Conservation (phyloP, 169 alveolate genomes). For the Cryptosporidium ubiquitum region DNA sequence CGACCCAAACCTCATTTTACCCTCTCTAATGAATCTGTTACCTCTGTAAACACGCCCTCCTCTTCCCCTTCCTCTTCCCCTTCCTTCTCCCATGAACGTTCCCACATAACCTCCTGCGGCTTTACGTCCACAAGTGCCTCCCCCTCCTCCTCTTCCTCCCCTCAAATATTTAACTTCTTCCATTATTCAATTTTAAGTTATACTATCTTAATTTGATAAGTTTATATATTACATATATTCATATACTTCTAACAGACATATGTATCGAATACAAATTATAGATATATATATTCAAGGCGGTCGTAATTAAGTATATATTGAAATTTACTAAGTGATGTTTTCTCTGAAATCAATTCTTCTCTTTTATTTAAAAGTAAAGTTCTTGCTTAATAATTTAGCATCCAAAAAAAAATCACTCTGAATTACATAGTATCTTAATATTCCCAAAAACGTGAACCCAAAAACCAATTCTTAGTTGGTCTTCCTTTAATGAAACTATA, state of each 20-base stretch:
- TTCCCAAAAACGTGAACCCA: not conserved
- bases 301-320: not conserved
- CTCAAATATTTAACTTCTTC: not conserved
- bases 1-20: not conserved
- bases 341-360: not conserved
- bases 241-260: not conserved
- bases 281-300: not conserved
- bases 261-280: not conserved
- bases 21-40: not conserved
- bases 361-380: not conserved
- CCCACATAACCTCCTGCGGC: not conserved
- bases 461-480: not conserved
- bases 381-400: not conserved
- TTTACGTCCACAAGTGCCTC: not conserved
- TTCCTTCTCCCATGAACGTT: not conserved
- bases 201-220: not conserved
- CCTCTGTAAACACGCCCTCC: not conserved
- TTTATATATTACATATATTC: not conserved
- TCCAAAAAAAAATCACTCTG: not conserved
- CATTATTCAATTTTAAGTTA: not conserved
- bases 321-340: not conserved
- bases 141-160: constrained; percentile 4
- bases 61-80: not conserved
- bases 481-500: not conserved
- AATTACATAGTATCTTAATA: not conserved